Conservation (phyloP, 2,329 filamentous ascomycete genomes). For the Neofusicoccum sp. region DNA sequence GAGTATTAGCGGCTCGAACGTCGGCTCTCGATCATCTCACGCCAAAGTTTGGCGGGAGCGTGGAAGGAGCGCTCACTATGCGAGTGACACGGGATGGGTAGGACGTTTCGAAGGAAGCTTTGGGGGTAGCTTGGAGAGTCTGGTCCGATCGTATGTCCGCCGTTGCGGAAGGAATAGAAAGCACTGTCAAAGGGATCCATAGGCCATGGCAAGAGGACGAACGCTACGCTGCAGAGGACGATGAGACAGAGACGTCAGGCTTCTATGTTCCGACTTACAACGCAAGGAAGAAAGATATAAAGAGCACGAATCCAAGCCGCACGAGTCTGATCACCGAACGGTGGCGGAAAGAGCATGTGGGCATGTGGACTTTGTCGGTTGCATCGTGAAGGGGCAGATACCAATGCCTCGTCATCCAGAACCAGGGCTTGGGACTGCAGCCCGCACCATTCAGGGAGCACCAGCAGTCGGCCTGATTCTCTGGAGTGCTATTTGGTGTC, state of each 20-base stretch:
- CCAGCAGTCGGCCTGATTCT: not conserved
- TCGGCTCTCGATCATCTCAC: too few relatives aligned
- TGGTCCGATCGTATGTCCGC: not conserved
- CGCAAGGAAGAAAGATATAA: not conserved
- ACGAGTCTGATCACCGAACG: not conserved
- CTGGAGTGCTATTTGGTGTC: not conserved
- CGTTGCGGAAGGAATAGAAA: not conserved
- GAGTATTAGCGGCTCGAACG: not conserved
- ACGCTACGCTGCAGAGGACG: not conserved
- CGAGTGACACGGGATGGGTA: constrained; percentile 10
- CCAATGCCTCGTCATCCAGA: not conserved
- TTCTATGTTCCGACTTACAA: not conserved
- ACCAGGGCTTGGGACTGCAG: not conserved
- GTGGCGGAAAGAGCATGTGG: not conserved
- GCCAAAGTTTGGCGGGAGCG: not conserved
- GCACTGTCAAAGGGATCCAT: not conserved
- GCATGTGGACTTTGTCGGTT: not conserved
- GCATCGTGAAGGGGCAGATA: not conserved
- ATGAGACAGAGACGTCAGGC: not conserved
- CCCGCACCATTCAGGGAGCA: not conserved
- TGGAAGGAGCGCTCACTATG: not conserved
- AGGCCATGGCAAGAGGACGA: constrained; percentile 1
- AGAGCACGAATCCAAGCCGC: not conserved
- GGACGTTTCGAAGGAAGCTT: not conserved
- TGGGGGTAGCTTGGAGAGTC: not conserved